Conservation (phyloP, 116 monocot genomes). For the Trichopus zeylanicus region DNA sequence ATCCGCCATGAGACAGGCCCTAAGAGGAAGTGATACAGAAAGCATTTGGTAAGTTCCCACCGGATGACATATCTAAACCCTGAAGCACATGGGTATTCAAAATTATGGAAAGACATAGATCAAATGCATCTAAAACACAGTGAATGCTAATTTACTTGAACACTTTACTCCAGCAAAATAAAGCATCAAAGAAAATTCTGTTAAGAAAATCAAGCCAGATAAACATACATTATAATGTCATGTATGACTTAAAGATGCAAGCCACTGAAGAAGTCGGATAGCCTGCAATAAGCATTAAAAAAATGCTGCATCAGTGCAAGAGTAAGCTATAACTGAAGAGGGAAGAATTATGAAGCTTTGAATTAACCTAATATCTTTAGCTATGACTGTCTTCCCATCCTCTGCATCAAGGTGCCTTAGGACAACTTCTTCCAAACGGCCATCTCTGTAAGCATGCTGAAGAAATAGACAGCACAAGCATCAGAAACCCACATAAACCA, state of each 20-base stretch:
- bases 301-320: not conserved
- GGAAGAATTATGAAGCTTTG: not conserved
- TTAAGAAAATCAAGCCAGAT: not conserved
- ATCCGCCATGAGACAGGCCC: no score
- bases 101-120: not conserved
- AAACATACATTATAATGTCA: not conserved
- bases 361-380: slow-evolving; percentile 73
- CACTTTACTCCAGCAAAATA: no score
- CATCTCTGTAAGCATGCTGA: slow-evolving; percentile 97
- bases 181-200: no score
- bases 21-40: no score
- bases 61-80: no score
- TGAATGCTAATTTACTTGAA: no score
- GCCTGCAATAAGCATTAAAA: slow-evolving; percentile 36
- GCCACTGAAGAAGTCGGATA: slow-evolving; percentile 65
- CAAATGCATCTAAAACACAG: not conserved
- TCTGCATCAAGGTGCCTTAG: slow-evolving; percentile 83
- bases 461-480: slow-evolving; percentile 7
- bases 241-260: slow-evolving; percentile 40
- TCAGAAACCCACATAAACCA: not conserved
- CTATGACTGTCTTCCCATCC: slow-evolving; percentile 85
- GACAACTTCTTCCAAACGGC: slow-evolving; percentile 78
- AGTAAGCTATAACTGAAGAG: not conserved
- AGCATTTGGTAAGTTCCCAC: no score
- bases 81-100: no score